Evolutionary conservation across 495 filamentous ascomycete genomes (phyloP).

Genomic region (Gamarada debralockiae): DNA sequence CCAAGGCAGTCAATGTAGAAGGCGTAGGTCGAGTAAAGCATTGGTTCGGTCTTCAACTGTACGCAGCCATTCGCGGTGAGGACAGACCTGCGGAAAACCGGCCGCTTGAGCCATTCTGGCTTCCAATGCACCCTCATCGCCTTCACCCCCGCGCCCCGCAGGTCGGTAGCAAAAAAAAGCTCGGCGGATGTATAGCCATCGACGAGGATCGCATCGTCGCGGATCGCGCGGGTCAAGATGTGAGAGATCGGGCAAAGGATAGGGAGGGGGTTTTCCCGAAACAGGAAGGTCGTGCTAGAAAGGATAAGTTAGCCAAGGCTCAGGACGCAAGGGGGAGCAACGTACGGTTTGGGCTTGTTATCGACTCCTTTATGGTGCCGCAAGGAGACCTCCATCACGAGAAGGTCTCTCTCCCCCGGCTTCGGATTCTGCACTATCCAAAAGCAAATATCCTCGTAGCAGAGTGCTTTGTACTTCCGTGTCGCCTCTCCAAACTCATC

Average conservation of each 20-base stretch:
- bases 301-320: conserved; percentile 12
- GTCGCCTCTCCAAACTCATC: conserved; percentile 9
- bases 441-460: conserved; percentile 27
- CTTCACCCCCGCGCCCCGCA: conserved; percentile 1
- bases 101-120: conserved; percentile 18
- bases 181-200: conserved; percentile 19
- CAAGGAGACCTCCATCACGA: conserved; percentile 24
- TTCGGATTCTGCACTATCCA: conserved; percentile 27
- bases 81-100: conserved; percentile 17
- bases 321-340: conserved; percentile 2
- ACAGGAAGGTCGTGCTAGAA: conserved; percentile 23
- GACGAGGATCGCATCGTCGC: conserved; percentile 20
- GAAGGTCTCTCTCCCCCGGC: conserved; percentile 18
- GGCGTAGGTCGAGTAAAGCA: conserved; percentile 16
- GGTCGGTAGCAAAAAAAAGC: conserved; percentile 20
- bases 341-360: conserved; percentile 32
- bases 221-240: conserved; percentile 19
- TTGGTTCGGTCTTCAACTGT: conserved; percentile 16
- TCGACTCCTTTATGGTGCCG: conserved; percentile 28
- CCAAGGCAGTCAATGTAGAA: conserved; percentile 19
- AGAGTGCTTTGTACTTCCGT: conserved; percentile 22
- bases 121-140: conserved; percentile 24
- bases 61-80: conserved; percentile 3
- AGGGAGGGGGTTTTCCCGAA: conserved; percentile 16
- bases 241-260: conserved; percentile 25